Evolutionary conservation across 495 filamentous ascomycete species (phyloP).

Genomic region (Penicillium subrubescens): DNA sequence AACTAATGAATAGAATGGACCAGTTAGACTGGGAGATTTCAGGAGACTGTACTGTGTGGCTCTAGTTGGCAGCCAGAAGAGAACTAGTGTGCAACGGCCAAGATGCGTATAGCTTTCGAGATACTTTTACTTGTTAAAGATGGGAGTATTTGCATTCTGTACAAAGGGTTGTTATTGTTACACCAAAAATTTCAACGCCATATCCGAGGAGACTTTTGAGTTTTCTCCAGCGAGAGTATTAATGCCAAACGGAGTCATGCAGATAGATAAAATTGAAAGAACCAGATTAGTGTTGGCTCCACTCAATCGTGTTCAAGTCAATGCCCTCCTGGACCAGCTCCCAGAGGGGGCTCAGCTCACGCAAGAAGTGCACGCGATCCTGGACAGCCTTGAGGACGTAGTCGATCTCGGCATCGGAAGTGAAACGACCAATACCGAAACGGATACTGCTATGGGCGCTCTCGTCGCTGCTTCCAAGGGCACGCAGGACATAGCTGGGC

Average conservation of each 20-base stretch:
- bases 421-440: slow-evolving; percentile 97
- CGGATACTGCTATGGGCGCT: slow-evolving; percentile 96
- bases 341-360: slow-evolving; percentile 96
- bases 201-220: slow-evolving; percentile 26
- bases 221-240: slow-evolving; percentile 23
- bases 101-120: neutral
- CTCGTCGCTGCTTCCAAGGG: slow-evolving; percentile 93
- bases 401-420: slow-evolving; percentile 92
- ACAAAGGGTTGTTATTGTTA: slow-evolving; percentile 30
- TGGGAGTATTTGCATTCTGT: slow-evolving; percentile 34
- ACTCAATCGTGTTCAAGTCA: slow-evolving; percentile 94
- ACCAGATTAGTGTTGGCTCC: slow-evolving; percentile 69
- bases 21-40: neutral
- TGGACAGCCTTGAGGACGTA: slow-evolving; percentile 94
- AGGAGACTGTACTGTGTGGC: no score
- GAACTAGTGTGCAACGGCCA: no score
- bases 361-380: slow-evolving; percentile 85
- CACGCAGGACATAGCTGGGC: slow-evolving; percentile 92
- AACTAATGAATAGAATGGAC: neutral
- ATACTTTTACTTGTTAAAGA: slow-evolving; percentile 8
- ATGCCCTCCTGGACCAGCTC: slow-evolving; percentile 97
- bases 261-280: slow-evolving; percentile 16
- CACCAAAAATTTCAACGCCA: slow-evolving; percentile 35
- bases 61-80: no score
- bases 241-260: slow-evolving; percentile 19